Evolutionary conservation across 23 red algal genomes (phyloP).

Genomic region (Cyanidium caldarium): DNA sequence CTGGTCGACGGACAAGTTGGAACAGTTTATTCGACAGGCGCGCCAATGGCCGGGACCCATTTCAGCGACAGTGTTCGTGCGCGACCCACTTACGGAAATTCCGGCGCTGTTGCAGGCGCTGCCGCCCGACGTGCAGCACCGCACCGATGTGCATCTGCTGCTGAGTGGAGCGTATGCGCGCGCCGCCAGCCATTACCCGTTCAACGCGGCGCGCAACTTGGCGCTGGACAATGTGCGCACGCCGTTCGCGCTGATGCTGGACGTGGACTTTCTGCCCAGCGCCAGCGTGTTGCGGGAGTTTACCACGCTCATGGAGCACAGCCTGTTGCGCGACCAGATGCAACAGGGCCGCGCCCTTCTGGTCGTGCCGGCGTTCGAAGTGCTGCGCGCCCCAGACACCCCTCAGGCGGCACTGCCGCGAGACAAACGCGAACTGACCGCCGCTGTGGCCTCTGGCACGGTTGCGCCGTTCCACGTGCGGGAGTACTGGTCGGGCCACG

Average conservation of each 20-base stretch:
- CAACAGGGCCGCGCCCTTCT: neutral
- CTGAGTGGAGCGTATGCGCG: neutral
- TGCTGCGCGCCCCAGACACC: neutral
- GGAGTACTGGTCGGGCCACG: neutral
- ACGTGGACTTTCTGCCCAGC: constrained; percentile 57
- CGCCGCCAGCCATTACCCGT: neutral
- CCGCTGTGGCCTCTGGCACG: constrained; percentile 12
- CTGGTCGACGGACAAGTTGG: neutral
- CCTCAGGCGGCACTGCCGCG: constrained; percentile 9
- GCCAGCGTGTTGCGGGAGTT: neutral
- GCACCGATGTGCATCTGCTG: neutral
- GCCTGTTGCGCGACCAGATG: constrained; percentile 7
- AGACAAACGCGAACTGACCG: constrained; percentile 22
- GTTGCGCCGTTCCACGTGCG: constrained; percentile 3
- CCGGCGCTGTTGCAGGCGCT: neutral
- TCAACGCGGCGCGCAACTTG: constrained; percentile 70
- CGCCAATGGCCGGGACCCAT: neutral
- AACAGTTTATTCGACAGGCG: neutral
- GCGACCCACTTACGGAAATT: neutral
- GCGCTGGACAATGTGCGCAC: constrained; percentile 42
- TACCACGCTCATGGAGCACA: constrained; percentile 7
- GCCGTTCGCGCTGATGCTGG: constrained; percentile 45
- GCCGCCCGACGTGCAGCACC: neutral
- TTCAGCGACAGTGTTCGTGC: neutral
- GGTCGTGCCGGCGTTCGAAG: neutral